These are phyloP conservation scores for Colletotrichum orbiculare DNA, from an alignment of 2,329 filamentous ascomycete genomes.

Conservation along the genomic window DNA sequence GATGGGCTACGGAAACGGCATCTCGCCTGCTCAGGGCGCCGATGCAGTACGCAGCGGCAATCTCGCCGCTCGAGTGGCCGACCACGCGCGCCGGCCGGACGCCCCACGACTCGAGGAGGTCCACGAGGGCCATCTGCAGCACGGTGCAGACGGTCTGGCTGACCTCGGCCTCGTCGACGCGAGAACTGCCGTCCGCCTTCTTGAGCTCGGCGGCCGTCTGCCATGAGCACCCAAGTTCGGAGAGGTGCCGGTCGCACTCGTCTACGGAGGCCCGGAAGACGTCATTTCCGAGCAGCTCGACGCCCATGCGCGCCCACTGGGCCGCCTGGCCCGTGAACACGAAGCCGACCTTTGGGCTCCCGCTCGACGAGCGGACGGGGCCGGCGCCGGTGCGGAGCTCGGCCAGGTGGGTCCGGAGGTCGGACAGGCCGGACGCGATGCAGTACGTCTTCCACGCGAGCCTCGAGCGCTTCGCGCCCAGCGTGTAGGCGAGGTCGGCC, in stretches of 20 bases:
- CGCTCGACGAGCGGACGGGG: background rate
- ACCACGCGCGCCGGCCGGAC: slow-evolving; percentile 41
- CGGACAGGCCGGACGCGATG: background rate
- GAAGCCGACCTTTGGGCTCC: slow-evolving; percentile 21
- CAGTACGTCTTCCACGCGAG: slow-evolving; percentile 9
- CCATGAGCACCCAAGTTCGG: slow-evolving; percentile 27
- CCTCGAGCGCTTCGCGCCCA: background rate
- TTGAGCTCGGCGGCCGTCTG: slow-evolving; percentile 16
- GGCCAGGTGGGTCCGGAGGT: background rate
- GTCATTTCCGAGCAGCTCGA: slow-evolving; percentile 19
- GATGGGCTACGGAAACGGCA: background rate
- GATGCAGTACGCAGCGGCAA: slow-evolving; percentile 49
- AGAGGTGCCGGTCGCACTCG: background rate
- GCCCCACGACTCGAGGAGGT: slow-evolving; percentile 44
- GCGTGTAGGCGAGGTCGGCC: slow-evolving; percentile 10
- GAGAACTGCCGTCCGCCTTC: background rate
- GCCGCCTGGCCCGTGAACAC: slow-evolving; percentile 39
- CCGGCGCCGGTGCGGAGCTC: background rate
- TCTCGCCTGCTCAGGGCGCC: slow-evolving; percentile 16
- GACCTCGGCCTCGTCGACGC: slow-evolving; percentile 31
- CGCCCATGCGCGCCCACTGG: slow-evolving; percentile 37
- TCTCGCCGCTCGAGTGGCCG: slow-evolving; percentile 54
- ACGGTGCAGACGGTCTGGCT: slow-evolving; percentile 49
- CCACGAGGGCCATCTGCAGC: slow-evolving; percentile 52
- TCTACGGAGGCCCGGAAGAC: slow-evolving; percentile 33